Conservation (phyloP, 2,329 filamentous ascomycete species). For the Cytospora piceicola region DNA sequence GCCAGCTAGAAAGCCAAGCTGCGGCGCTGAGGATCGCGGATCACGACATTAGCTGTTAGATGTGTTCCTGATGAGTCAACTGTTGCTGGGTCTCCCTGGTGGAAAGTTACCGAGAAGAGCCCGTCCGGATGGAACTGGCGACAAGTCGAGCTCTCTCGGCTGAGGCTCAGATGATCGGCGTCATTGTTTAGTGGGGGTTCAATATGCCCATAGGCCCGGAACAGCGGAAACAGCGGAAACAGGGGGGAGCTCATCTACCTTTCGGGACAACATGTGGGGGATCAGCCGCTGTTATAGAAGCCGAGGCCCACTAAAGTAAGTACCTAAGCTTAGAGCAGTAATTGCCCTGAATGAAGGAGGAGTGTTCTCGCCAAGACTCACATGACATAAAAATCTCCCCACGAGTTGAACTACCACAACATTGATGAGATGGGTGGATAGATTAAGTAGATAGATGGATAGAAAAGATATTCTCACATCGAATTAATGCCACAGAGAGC, state of each 20-base stretch:
- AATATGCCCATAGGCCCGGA: slow-evolving; percentile 5
- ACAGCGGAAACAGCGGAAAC: slow-evolving; percentile 24
- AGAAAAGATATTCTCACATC: background rate
- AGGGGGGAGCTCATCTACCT: background rate
- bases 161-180: slow-evolving; percentile 28
- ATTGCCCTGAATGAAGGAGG: background rate
- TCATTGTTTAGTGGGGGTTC: slow-evolving; percentile 24
- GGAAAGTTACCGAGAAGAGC: background rate
- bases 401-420: too few relatives aligned
- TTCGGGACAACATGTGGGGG: slow-evolving; percentile 16
- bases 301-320: slow-evolving; percentile 7
- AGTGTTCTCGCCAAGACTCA: slow-evolving; percentile 8
- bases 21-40: slow-evolving; percentile 20
- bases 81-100: background rate
- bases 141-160: slow-evolving; percentile 12
- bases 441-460: background rate
- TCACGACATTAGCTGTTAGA: slow-evolving; percentile 23
- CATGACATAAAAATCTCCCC: background rate
- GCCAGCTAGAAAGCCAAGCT: slow-evolving; percentile 24
- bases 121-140: background rate
- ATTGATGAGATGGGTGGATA: background rate
- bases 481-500: background rate
- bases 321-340: background rate
- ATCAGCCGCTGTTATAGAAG: slow-evolving; percentile 13
- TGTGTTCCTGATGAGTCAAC: background rate